A percentile compares a stretch with the other conserved stretches of the same genome.
Evolutionary conservation across 176 grass and related monocot genomes (phyloP).

Genomic region (Hyparrhenia diplandra): DNA sequence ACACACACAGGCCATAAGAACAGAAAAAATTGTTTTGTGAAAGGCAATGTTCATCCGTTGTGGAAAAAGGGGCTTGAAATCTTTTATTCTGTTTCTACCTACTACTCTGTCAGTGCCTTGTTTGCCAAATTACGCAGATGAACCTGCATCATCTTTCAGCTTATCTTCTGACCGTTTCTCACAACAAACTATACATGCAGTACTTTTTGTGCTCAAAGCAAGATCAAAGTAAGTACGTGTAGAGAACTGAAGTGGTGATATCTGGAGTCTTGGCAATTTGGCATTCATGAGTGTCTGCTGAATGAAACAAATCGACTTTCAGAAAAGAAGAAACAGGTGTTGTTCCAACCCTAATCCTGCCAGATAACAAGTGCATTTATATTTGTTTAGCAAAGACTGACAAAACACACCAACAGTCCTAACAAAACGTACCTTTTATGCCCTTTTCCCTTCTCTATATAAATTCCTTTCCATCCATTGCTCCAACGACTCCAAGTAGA

Average conservation of each 20-base stretch:
- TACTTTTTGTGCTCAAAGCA: too few relatives aligned
- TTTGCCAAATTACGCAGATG: slow-evolving; percentile 5
- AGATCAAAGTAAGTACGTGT: background rate
- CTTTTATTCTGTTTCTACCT: slow-evolving; percentile 20
- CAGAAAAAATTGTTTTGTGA: background rate
- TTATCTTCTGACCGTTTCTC: background rate
- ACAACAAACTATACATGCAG: background rate
- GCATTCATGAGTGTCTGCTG: background rate
- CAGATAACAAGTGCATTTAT: too few relatives aligned
- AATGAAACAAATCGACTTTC: background rate
- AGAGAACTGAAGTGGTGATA: background rate
- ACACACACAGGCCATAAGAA: too few relatives aligned
- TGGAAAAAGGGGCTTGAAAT: background rate
- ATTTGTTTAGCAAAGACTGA: too few relatives aligned
- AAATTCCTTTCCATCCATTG: background rate
- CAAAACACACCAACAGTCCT: too few relatives aligned
- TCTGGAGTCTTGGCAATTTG: background rate
- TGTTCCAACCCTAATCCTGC: slow-evolving; percentile 4
- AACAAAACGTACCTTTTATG: slow-evolving; percentile 51
- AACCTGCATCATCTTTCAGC: background rate
- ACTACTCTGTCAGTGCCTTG: background rate
- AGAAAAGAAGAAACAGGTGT: background rate
- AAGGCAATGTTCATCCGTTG: background rate
- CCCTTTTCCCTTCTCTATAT: slow-evolving; percentile 29
- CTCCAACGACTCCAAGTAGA: background rate